These are phyloP conservation scores for Rhizopogon sp. DNA, from an alignment of 768 basidiomycete genomes.

Conservation along the genomic window DNA sequence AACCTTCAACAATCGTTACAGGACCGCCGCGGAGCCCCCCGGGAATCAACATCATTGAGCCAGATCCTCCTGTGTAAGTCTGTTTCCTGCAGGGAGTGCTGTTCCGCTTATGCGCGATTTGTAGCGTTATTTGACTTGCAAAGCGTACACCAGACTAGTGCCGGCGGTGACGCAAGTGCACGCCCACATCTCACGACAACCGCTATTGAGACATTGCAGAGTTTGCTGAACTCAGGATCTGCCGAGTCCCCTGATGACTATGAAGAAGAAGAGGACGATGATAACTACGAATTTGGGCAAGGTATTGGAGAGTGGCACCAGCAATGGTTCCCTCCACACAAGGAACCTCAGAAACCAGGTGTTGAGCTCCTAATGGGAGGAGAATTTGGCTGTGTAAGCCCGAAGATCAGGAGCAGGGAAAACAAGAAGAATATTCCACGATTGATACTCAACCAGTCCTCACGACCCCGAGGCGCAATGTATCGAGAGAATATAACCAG, in stretches of 20 bases:
- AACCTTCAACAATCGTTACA: conserved; percentile 6
- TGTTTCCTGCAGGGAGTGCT: neutral
- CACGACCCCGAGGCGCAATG: conserved; percentile 25
- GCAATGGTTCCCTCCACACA: conserved; percentile 36
- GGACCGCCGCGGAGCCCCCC: neutral
- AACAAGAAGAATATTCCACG: conserved; percentile 45
- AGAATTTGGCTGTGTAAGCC: conserved; percentile 68
- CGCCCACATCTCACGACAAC: conserved; percentile 5
- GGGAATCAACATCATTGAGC: conserved; percentile 8
- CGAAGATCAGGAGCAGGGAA: conserved; percentile 40
- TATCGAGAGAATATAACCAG: conserved; percentile 50
- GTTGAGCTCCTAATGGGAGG: conserved; percentile 65
- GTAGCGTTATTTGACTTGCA: conserved; percentile 26
- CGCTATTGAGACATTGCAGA: conserved; percentile 22
- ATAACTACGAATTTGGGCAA: conserved; percentile 28
- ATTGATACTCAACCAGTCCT: conserved; percentile 39
- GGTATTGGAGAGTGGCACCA: conserved; percentile 12
- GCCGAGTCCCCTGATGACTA: conserved; percentile 27
- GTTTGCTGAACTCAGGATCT: conserved; percentile 12
- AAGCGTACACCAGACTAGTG: conserved; percentile 13
- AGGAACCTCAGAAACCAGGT: conserved; percentile 60
- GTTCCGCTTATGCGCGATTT: conserved; percentile 1
- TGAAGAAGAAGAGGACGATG: conserved; percentile 33
- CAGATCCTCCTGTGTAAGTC: conserved; percentile 27
- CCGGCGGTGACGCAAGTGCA: neutral